Evolutionary conservation across 306 rosid species (phyloP).

Genomic region (Prinsepia uniflora): DNA sequence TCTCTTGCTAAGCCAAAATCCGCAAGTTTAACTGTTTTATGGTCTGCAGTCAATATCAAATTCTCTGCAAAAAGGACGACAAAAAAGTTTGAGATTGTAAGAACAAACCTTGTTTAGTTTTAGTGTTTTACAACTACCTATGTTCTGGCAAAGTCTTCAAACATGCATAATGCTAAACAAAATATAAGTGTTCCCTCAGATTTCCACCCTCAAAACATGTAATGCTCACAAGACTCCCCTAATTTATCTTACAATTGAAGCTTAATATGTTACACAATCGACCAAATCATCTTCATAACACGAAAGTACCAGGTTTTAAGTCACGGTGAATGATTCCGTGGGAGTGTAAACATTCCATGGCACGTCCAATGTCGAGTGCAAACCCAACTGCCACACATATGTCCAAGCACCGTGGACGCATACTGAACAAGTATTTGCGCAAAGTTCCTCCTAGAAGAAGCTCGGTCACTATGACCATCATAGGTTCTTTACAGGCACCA

Average conservation of each 20-base stretch:
- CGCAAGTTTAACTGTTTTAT: slow-evolving; percentile 75
- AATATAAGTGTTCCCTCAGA: not conserved
- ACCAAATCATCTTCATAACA: not conserved
- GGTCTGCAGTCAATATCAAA: slow-evolving; percentile 76
- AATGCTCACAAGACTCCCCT: not conserved
- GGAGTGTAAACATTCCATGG: slow-evolving; percentile 86
- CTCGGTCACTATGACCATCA: slow-evolving; percentile 95
- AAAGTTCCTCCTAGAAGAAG: slow-evolving; percentile 83
- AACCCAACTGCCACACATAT: slow-evolving; percentile 61
- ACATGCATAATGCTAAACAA: not conserved
- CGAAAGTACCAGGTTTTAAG: slow-evolving; percentile 74
- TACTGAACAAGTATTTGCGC: slow-evolving; percentile 69
- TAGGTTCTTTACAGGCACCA: slow-evolving; percentile 96
- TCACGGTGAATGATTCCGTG: slow-evolving; percentile 96
- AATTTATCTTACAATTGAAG: not conserved
- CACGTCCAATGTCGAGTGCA: slow-evolving; percentile 85
- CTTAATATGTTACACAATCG: slow-evolving; percentile 6
- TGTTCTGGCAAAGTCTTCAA: not conserved
- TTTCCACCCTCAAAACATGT: not conserved
- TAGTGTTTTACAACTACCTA: no score
- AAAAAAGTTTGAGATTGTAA: not conserved
- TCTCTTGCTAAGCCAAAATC: slow-evolving; percentile 98
- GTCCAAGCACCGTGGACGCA: slow-evolving; percentile 77
- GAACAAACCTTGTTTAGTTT: not conserved
- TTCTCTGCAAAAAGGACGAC: slow-evolving; percentile 53